Base-by-base conservation (phyloP, 768 basidiomycete species). In the Artomyces pyxidatus region DNA sequence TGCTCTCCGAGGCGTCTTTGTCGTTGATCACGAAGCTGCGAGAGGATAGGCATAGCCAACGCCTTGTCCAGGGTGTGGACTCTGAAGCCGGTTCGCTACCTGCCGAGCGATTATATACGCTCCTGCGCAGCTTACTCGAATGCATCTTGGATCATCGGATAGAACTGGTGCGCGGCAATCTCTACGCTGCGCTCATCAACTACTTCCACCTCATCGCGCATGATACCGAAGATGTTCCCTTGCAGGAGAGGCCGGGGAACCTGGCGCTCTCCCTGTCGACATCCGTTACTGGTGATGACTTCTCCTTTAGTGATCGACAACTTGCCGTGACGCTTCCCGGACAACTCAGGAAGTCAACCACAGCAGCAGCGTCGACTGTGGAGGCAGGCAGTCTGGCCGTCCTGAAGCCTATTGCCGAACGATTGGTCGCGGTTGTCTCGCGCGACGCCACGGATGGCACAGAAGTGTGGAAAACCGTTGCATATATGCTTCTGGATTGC, bases 381-480 rank as follows among this genome's bases (percentile, higher is more conserved):
- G 77, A 87, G 49, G 59, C 65, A 4, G 80, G 83, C 4, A 85
- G 83, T 53, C 62, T 92, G 9, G 65, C 75, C 0, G 71, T 85
- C 48, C 68, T 98, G 62, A 85, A 83, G 57, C 66, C 73, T 5
- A 72, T 71, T 29, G 73, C 85, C 58, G 94, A 95, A 47, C 75
- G 85, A 5, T 66, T 97, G 17, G 72, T 92, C 0, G 67, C 79
- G 0, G 73, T 80, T 30, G 71, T 95, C 32, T 80, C 88, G 19
- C 75, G 90, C n/a, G 95, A 98, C 60, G 93, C 92, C 1, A 87
- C 90, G 47, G 93, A 96, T 55, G 94, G 93, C 6, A 83, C 88
- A 16, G 93, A 97, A 64, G 89, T 97, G 2, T 98, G 95, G 95
- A 90, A 90, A 67, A 94, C 93, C 3, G 81, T 97, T 14, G 89